Base-by-base conservation (phyloP, 495 filamentous ascomycete species). In the Penicillium angulare region DNA sequence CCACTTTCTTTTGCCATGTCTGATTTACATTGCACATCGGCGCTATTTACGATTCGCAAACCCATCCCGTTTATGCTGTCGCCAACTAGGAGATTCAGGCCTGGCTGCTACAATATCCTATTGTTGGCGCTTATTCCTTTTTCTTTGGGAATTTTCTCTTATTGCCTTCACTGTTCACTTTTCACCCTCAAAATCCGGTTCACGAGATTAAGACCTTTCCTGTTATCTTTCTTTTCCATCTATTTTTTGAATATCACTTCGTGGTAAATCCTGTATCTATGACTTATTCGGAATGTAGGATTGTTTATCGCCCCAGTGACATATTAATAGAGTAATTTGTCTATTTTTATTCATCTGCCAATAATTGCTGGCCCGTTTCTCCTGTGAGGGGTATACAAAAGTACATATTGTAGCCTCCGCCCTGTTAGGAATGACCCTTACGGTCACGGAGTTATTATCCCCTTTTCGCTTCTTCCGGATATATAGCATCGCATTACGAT, bases 21-120 rank as follows among this genome's bases (percentile, higher is more conserved):
- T 52, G 49, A 51, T 24, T 43, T 43, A 51, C 22, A 47, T 27
- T 49, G 26, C 41, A 57, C 50, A 54, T 56, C 33, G 49, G 53
- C 58, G 47, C 52, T 55, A 51, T 15, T 47, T 43, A 48, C 29
- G 42, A 46, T 32, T 50, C 50, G 24, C 26, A 23, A 41, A 18
- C 2, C 38, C 13, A 10, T 10, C 20, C 21, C 15, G 38, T 23
- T 15, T 41, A 41, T 41, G 18, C n/a, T 40, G 38, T 17, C 34
- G 16, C 38, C 38, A 41, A 33, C 12, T 50, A 29, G 20, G 48
- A 35, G 13, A 32, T 32, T 26, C 31, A 17, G 53, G 51, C 48
- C 24, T 43, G 34, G 53, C 21, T 23, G 49, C 48, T 43, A 47
- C 22, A 40, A 39, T 48, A n/a, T 35, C 48, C 40, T 40, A 6